Evolutionary conservation across 805 yeast species (phyloP).

Genomic region (Torulaspora microellipsoides): DNA sequence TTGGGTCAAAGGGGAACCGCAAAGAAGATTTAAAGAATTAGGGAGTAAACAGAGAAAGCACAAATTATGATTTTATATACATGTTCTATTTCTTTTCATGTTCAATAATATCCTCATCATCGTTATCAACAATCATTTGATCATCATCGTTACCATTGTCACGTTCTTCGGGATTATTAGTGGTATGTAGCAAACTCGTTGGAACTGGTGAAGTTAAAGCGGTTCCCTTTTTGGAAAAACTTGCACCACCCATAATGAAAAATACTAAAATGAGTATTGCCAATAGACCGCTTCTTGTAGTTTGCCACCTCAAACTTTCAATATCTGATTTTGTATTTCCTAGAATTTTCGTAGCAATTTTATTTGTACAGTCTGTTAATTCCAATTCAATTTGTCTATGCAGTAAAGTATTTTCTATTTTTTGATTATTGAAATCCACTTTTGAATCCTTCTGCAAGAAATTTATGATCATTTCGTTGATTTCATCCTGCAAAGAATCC

Average conservation of each 20-base stretch:
- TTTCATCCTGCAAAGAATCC: constrained; percentile 69
- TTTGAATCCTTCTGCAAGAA: constrained; percentile 70
- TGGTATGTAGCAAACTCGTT: constrained; percentile 33
- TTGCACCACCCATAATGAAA: constrained; percentile 52
- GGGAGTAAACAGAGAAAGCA: constrained; percentile 53
- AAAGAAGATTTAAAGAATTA: constrained; percentile 54
- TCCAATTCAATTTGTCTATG: constrained; percentile 63
- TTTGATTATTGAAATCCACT: constrained; percentile 81
- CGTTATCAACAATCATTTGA: constrained; percentile 11
- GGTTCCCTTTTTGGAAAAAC: constrained; percentile 35
- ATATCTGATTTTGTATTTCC: constrained; percentile 81
- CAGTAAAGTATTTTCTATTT: constrained; percentile 73
- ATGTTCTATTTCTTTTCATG: background rate
- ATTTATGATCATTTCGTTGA: constrained; percentile 55
- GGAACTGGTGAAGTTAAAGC: constrained; percentile 35
- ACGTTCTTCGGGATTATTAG: constrained; percentile 36
- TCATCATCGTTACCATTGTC: constrained; percentile 34
- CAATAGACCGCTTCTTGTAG: constrained; percentile 80
- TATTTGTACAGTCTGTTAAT: constrained; percentile 78
- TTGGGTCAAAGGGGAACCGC: constrained; percentile 75
- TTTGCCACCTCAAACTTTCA: constrained; percentile 88
- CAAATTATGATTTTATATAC: constrained; percentile 42
- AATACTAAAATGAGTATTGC: constrained; percentile 66
- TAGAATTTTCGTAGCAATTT: constrained; percentile 74
- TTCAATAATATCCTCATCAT: constrained; percentile 2